A percentile compares a stretch with the other conserved stretches of the same genome.
Evolutionary conservation across 805 yeast species (phyloP).

Genomic region (Pichia insulana): DNA sequence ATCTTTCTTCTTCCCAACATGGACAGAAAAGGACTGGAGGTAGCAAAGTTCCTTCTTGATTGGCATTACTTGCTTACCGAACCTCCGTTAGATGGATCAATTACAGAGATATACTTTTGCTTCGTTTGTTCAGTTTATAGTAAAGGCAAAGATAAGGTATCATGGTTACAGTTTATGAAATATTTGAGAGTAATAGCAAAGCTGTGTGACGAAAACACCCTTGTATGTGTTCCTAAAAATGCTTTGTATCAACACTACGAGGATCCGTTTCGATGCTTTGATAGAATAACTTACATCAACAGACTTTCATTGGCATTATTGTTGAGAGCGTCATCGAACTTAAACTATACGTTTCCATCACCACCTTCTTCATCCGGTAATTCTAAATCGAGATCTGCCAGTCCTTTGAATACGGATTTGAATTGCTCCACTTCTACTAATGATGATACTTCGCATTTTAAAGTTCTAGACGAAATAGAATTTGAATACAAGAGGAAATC

Average conservation of each 20-base stretch:
- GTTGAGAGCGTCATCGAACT: constrained; percentile 12
- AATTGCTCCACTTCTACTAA: not conserved
- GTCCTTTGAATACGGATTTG: not conserved
- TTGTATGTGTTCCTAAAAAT: constrained; percentile 21
- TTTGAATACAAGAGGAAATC: not conserved
- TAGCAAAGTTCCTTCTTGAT: constrained; percentile 23
- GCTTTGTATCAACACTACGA: constrained; percentile 18
- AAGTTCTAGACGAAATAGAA: not conserved
- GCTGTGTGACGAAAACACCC: constrained; percentile 16
- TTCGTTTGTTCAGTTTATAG: constrained; percentile 24
- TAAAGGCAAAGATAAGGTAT: constrained; percentile 27
- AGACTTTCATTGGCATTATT: constrained; percentile 21
- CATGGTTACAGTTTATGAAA: constrained; percentile 27
- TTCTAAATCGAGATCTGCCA: not conserved
- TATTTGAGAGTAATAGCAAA: constrained; percentile 19
- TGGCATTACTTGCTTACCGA: constrained; percentile 25
- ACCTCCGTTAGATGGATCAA: constrained; percentile 25
- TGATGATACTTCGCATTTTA: not conserved
- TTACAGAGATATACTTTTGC: constrained; percentile 26
- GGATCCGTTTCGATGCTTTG: constrained; percentile 24
- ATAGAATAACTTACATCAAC: constrained; percentile 20
- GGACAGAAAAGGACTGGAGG: constrained; percentile 26
- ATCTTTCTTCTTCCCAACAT: constrained; percentile 6
- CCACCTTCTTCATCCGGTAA: not conserved
- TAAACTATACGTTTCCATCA: not conserved